Conservation (phyloP, 805 yeast genomes). For the Scheffersomyces ergatensis region DNA sequence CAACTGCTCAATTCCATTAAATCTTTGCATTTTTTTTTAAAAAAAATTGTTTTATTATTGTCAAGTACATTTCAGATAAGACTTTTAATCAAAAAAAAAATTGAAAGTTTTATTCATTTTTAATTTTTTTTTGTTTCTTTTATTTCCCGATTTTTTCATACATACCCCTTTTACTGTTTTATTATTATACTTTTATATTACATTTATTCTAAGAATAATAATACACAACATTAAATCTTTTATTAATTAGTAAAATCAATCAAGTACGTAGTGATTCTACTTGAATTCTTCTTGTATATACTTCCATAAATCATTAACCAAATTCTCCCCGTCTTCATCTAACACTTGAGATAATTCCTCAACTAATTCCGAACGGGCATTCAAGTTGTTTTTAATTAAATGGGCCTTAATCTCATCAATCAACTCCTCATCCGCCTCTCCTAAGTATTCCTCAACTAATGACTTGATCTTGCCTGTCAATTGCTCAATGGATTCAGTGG, state of each 20-base stretch:
- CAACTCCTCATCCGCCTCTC: conserved; percentile 51
- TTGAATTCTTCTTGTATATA: conserved; percentile 9
- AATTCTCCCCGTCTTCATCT: conserved; percentile 45
- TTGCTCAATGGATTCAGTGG: neutral
- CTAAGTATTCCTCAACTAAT: conserved; percentile 51
- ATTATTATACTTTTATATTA: too few species aligned
- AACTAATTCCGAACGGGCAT: conserved; percentile 30
- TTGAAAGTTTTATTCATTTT: too few species aligned
- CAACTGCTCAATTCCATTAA: too few species aligned
- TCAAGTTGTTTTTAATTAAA: conserved; percentile 28
- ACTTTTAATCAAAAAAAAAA: too few species aligned
- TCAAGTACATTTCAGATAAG: too few species aligned
- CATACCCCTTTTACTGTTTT: too few species aligned
- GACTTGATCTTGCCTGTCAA: conserved; percentile 37
- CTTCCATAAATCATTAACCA: conserved; percentile 41
- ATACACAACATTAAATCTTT: too few species aligned
- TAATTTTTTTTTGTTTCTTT: too few species aligned
- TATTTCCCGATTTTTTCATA: too few species aligned
- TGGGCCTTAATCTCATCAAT: conserved; percentile 41
- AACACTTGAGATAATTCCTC: conserved; percentile 49
- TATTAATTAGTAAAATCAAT: neutral
- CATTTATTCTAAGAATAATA: neutral
- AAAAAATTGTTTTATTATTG: too few species aligned
- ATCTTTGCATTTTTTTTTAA: too few species aligned
- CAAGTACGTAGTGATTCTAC: too few species aligned